A percentile compares a stretch with the other conserved stretches of the same genome.
These are phyloP conservation scores for Bathelium albidoporum DNA, from an alignment of 495 filamentous ascomycete genomes.

Conservation along the genomic window DNA sequence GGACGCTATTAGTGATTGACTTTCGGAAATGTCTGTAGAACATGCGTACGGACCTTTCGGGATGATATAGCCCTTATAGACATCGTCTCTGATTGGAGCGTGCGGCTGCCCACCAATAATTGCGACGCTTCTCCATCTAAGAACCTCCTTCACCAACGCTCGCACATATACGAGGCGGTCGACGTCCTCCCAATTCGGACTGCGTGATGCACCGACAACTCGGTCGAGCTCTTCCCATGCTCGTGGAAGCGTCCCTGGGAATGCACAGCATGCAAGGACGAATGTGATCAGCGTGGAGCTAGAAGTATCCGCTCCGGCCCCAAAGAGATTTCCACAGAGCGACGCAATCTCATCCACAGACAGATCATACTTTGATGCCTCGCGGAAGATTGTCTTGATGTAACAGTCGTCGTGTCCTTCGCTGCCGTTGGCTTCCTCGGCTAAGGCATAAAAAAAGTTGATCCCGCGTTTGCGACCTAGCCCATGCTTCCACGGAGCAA, in stretches of 20 bases:
- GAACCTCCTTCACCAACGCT: conserved; percentile 30
- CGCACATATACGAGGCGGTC: conserved; percentile 23
- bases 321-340: conserved; percentile 41
- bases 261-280: conserved; percentile 28
- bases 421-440: conserved; percentile 30
- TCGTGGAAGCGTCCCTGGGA: conserved; percentile 22
- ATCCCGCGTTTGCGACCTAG: conserved; percentile 29
- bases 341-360: conserved; percentile 31
- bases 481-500: conserved; percentile 49
- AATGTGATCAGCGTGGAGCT: conserved; percentile 28
- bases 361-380: conserved; percentile 32
- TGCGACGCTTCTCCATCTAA: conserved; percentile 29
- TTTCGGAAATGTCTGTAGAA: background rate
- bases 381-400: conserved; percentile 32
- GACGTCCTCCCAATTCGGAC: conserved; percentile 27
- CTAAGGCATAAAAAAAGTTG: conserved; percentile 35
- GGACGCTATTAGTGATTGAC: background rate
- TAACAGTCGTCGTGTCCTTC: conserved; percentile 30
- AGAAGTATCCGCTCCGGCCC: conserved; percentile 54
- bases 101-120: conserved; percentile 32
- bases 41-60: conserved; percentile 15
- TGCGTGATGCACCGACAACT: conserved; percentile 24
- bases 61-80: conserved; percentile 28
- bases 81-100: conserved; percentile 28
- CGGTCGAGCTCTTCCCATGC: conserved; percentile 31